Evolutionary conservation across 1,139 yeast genomes (phyloP), one percentile per base, ranked within the genome.

Genomic region (Taiozyma sp.): DNA sequence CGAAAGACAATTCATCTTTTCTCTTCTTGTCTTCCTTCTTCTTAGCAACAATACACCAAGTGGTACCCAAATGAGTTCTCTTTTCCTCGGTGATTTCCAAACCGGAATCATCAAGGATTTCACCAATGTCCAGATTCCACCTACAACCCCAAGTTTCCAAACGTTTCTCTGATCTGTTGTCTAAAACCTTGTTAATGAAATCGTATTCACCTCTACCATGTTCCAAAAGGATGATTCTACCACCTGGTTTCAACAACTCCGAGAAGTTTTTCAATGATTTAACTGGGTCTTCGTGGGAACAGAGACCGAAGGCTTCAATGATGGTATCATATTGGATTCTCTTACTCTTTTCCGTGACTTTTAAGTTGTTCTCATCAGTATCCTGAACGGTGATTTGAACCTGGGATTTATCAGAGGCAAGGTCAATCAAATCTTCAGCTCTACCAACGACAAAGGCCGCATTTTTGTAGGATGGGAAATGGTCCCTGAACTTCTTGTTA

Each of bases 71-170:
- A 70, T 93, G 97, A 28, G 83, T 84, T 59, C 96, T 74, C 58
- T 81, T 81, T 60, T 88, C 90, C 58, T 81, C 83, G 1, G 91
- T 88, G 42, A 93, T 77, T 58, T 88, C 95, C 54, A 93, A 74
- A 0, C 96, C 97, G 14, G 96, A 85, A 54, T 81, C 83, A 62
- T 87, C 91, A 32, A 93, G 76, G 49, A 93, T 75, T 60, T 85
- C 93, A 35, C 90, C 95, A 58, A 93, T 88, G 64, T 93, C 98
- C 56, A 93, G 73, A 63, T 93, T 93, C 97, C 98, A 93, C 63
- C 98, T 75, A 69, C 99, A 93, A 3, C 97, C 98, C 98, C 98
- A 93, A 13, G 86, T 83, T 56, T 86, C 79, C 73, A 91, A 81
- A 69, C 97, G 84, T 58, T 81, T 79, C 51, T 82, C 90, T 8